Evolutionary conservation across 1,284 basidiomycete species (phyloP), one percentile per base, ranked within the genome.

Genomic region (Flammula alnicola): DNA sequence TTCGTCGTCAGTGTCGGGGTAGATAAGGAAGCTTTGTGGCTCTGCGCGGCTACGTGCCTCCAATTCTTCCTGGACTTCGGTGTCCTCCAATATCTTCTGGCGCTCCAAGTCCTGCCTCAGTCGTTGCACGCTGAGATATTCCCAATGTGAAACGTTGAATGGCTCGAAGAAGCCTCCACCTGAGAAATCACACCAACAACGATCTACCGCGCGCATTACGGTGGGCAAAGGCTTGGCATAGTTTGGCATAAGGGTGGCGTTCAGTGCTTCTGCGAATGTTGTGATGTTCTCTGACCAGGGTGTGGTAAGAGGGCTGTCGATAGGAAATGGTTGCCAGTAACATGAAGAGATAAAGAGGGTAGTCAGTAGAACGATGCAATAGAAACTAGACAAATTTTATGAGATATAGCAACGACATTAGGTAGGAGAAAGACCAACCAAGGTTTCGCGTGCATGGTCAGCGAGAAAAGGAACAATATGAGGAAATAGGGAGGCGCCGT

Each of bases 311-410:
- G 78, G 72, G 22, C 77, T 78, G 51, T 83, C 78, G 33, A 85
- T 64, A 9, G 87, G 79, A 38, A 89, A 79, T 14, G 90, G 86
- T 54, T 89, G 86, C 89, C 89, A 91, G 66, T 91, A 91, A 64
- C 90, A 92, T 9, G 89, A 88, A 11, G 89, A 88, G 54, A 90
- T 76, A 65, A 91, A 91, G 44, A 91, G 75, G 11, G 89, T 86
- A 0, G 82, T 77, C 14, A 92, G 80, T 16, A 92, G 75, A 17
- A 90, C 76, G 48, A 91, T 85, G 75, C 89, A 92, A 66, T 92
- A 92, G 63, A 91, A 88, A 60, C 89, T 91, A 46, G 16, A 17
- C 35, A 10, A 16, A 27, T 27, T n/a, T 48, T 51, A 10, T 45
- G 23, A 41, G 45, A 36, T 17, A 20, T 25, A 17, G 43, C 22